Evolutionary conservation across 345 rosid genomes (phyloP).

Genomic region (Erodium maritimum): DNA sequence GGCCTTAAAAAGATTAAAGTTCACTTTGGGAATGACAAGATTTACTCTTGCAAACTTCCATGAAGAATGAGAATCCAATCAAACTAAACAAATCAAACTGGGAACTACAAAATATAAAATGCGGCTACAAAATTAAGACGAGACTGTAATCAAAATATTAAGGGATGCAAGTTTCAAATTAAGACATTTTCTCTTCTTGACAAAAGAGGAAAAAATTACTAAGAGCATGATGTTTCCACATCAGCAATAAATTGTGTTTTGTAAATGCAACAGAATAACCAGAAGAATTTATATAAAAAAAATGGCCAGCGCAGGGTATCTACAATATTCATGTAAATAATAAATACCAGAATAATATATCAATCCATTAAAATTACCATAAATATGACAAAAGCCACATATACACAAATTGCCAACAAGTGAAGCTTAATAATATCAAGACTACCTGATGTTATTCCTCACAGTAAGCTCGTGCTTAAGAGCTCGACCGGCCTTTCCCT

Average conservation of each 20-base stretch:
- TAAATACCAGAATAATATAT: not conserved
- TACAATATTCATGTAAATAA: not conserved
- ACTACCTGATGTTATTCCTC: conserved; percentile 48
- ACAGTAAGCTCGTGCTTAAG: conserved; percentile 33
- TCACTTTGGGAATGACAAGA: not conserved
- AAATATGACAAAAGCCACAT: not conserved
- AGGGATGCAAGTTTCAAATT: not conserved
- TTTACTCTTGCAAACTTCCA: no score
- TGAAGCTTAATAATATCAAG: conserved; percentile 1
- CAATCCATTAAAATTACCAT: not conserved
- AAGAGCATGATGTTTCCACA: not conserved
- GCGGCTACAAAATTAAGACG: not conserved
- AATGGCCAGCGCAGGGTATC: no score
- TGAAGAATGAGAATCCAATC: not conserved
- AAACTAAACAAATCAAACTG: no score
- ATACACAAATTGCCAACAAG: not conserved
- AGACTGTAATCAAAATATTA: not conserved
- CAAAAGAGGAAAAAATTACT: not conserved
- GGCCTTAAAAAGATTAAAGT: not conserved
- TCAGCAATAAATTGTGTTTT: no score
- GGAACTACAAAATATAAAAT: not conserved
- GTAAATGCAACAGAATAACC: no score
- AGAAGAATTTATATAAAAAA: not conserved
- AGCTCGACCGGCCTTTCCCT: conserved; percentile 38
- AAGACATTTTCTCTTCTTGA: no score